Conservation (phyloP, 805 yeast species). For the Wickerhamiella brachini region DNA sequence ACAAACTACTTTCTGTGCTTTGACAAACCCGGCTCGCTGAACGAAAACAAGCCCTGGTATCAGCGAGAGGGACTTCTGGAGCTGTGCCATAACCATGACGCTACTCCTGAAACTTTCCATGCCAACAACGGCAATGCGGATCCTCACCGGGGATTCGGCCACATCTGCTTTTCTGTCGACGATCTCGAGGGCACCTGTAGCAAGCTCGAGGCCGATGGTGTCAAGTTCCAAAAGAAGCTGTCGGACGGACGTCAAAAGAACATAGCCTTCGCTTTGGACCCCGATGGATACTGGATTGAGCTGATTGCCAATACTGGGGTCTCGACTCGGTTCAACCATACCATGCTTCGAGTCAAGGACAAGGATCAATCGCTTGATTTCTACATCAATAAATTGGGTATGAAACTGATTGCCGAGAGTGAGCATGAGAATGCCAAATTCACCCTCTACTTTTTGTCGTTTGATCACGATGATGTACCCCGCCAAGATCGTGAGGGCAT, state of each 20-base stretch:
- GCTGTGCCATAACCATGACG: conserved; percentile 68
- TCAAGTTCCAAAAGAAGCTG: conserved; percentile 66
- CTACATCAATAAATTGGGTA: conserved; percentile 67
- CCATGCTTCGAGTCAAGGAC: conserved; percentile 89
- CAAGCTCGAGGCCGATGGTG: conserved; percentile 45
- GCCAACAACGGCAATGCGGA: conserved; percentile 73
- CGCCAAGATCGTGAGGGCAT: conserved; percentile 45
- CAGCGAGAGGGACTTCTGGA: conserved; percentile 59
- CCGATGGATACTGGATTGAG: conserved; percentile 96
- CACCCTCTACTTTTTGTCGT: conserved; percentile 76
- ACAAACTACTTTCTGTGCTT: conserved; percentile 57
- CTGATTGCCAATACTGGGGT: conserved; percentile 32
- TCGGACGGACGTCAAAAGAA: conserved; percentile 84
- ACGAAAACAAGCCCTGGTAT: conserved; percentile 26
- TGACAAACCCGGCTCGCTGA: conserved; percentile 31
- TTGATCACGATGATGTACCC: conserved; percentile 32
- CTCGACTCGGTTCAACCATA: conserved; percentile 58
- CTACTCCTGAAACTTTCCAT: conserved; percentile 37
- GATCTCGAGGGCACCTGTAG: conserved; percentile 53
- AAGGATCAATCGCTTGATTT: conserved; percentile 61
- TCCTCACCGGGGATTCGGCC: conserved; percentile 87
- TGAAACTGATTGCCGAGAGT: conserved; percentile 49
- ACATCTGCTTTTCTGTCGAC: conserved; percentile 77
- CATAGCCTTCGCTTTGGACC: conserved; percentile 91
- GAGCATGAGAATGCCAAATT: conserved; percentile 61